These are phyloP conservation scores for Fusarium staphyleae DNA, from an alignment of 2,329 filamentous ascomycete species.

Conservation along the genomic window DNA sequence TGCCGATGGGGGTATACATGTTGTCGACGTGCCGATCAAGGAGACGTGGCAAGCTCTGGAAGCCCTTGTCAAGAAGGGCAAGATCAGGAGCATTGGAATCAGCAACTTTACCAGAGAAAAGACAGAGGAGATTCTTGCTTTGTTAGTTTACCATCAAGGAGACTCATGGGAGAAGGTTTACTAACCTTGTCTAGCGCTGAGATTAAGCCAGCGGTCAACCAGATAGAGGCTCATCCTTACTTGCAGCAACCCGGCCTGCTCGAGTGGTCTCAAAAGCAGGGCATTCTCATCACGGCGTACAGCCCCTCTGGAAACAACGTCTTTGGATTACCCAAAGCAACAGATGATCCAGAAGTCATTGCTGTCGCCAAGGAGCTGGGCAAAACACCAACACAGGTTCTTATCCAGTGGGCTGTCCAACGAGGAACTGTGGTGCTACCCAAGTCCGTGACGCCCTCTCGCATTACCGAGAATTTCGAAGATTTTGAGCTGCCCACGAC, in stretches of 20 bases:
- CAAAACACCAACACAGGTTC: constrained; percentile 56
- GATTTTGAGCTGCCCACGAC: constrained; percentile 16
- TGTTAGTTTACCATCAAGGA: not conserved
- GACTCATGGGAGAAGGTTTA: not conserved
- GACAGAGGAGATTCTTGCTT: constrained; percentile 49
- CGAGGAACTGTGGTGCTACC: constrained; percentile 61
- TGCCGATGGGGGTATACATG: constrained; percentile 51
- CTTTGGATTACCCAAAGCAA: constrained; percentile 51
- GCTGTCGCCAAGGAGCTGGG: constrained; percentile 57
- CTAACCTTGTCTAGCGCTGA: constrained; percentile 50
- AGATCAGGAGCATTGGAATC: constrained; percentile 56
- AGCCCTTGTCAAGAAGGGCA: constrained; percentile 48
- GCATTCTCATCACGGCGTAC: constrained; percentile 69
- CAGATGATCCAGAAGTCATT: constrained; percentile 57
- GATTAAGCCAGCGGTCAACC: constrained; percentile 68
- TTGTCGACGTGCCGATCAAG: constrained; percentile 45
- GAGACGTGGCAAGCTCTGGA: constrained; percentile 64
- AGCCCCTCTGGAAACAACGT: constrained; percentile 68
- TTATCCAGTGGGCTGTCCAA: constrained; percentile 62
- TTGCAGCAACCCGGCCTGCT: constrained; percentile 67
- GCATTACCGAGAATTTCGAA: constrained; percentile 57
- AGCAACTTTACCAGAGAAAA: constrained; percentile 56
- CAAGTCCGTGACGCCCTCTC: constrained; percentile 60
- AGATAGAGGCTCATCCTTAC: constrained; percentile 74
- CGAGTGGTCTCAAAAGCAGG: constrained; percentile 50